These are phyloP conservation scores for Fallopia convolvulus DNA, from an alignment of 148 eudicot species.

Conservation along the genomic window DNA sequence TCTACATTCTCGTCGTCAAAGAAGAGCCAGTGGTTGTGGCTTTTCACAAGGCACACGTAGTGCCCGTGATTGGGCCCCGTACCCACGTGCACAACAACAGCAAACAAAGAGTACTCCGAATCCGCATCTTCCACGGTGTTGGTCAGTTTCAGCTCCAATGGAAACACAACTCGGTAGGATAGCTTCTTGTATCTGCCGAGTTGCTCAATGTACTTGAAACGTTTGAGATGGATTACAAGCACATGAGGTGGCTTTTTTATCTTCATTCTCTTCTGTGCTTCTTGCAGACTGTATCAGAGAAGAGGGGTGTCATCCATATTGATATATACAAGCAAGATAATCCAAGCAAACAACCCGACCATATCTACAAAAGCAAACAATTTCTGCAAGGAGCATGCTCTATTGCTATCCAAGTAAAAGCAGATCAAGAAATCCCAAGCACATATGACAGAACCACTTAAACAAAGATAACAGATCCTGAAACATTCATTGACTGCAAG, in stretches of 20 bases:
- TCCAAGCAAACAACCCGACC: not conserved
- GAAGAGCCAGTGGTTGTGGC: slow-evolving; percentile 79
- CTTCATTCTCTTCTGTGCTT: slow-evolving; percentile 94
- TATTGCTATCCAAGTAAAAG: too few species aligned
- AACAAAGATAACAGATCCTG: too few species aligned
- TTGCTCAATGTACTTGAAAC: slow-evolving; percentile 81
- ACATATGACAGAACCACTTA: too few species aligned
- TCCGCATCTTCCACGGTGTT: slow-evolving; percentile 70
- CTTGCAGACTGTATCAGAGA: slow-evolving; percentile 57
- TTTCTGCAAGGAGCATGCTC: too few species aligned
- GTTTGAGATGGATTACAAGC: slow-evolving; percentile 73
- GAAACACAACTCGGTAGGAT: slow-evolving; percentile 79
- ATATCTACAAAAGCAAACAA: not conserved
- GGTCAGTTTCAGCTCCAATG: slow-evolving; percentile 64
- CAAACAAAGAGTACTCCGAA: slow-evolving; percentile 67
- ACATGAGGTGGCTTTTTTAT: slow-evolving; percentile 77
- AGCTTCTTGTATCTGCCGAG: slow-evolving; percentile 66
- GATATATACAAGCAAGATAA: not conserved
- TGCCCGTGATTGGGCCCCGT: slow-evolving; percentile 87
- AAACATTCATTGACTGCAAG: too few species aligned
- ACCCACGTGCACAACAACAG: slow-evolving; percentile 76
- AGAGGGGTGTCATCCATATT: not conserved
- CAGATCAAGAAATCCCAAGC: too few species aligned
- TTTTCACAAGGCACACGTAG: slow-evolving; percentile 76
- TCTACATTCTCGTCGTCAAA: slow-evolving; percentile 84